phyloP scores from a whole-genome alignment of 1,139 yeast species.

The Saccharomyces hybrid region DNA sequence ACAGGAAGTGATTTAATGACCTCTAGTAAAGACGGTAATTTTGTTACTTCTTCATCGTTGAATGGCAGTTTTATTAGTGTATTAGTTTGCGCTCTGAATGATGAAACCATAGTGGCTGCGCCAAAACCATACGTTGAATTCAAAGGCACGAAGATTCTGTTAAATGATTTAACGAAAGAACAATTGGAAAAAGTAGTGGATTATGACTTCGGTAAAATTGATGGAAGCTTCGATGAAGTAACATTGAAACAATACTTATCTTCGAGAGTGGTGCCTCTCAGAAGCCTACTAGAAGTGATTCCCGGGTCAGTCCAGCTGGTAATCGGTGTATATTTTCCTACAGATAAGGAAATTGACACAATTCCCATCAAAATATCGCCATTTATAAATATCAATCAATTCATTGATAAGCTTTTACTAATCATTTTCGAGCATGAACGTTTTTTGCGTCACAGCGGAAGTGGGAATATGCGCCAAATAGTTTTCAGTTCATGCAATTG shows the following conservation, averaged over 20 bases:
- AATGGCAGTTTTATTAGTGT: conserved; percentile 72
- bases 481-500: conserved; percentile 84
- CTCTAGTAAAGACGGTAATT: conserved; percentile 33
- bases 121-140: conserved; percentile 61
- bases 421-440: conserved; percentile 76
- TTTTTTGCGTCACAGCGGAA: conserved; percentile 35
- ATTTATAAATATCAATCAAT: conserved; percentile 50
- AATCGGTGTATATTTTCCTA: conserved; percentile 76
- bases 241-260: conserved; percentile 30
- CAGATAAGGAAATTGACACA: conserved; percentile 51
- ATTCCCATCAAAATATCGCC: conserved; percentile 46
- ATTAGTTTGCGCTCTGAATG: conserved; percentile 65
- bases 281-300: conserved; percentile 47
- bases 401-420: conserved; percentile 66
- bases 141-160: conserved; percentile 43
- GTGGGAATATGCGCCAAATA: conserved; percentile 44
- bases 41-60: conserved; percentile 87
- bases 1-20: conserved; percentile 5
- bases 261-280: conserved; percentile 51
- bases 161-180: conserved; percentile 37
- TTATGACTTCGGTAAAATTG: conserved; percentile 26
- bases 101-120: conserved; percentile 80
- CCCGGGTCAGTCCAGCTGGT: conserved; percentile 61
- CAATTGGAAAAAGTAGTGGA: conserved; percentile 32
- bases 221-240: conserved; percentile 26